Percentiles rank a stretch among this genome's conserved stretches.
Evolutionary conservation across 345 rosid genomes (phyloP).

Genomic region (Orychophragmus violaceus): DNA sequence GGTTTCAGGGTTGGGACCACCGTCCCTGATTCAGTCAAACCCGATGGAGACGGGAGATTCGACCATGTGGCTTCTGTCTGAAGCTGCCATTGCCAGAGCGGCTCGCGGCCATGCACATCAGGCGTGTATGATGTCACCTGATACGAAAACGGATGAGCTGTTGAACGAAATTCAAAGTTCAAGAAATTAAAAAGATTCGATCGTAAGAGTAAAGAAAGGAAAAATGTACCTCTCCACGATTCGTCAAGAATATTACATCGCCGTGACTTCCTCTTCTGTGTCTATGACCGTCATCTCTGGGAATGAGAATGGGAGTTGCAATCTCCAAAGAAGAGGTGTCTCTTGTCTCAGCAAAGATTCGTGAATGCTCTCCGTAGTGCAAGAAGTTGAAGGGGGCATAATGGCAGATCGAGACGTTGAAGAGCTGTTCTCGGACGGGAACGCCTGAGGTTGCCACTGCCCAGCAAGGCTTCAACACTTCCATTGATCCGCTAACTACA

Average conservation of each 20-base stretch:
- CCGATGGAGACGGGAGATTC: conserved; percentile 86
- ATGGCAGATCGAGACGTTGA: conserved; percentile 93
- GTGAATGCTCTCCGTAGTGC: conserved; percentile 70
- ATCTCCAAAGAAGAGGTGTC: conserved; percentile 73
- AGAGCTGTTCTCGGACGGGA: conserved; percentile 89
- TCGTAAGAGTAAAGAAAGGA: no score
- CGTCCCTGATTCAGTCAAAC: conserved; percentile 64
- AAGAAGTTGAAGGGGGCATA: conserved; percentile 71
- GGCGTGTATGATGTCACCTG: conserved; percentile 94
- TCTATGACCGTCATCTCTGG: conserved; percentile 72
- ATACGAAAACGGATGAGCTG: background rate
- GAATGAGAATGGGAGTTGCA: conserved; percentile 91
- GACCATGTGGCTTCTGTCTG: conserved; percentile 92
- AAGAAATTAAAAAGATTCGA: background rate
- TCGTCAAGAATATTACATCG: conserved; percentile 87
- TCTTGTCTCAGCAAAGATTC: conserved; percentile 55
- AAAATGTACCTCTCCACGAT: conserved; percentile 83
- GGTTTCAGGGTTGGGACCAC: conserved; percentile 86
- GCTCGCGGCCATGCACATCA: conserved; percentile 72
- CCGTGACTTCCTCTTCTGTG: conserved; percentile 86
- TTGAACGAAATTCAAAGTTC: background rate
- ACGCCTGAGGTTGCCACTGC: conserved; percentile 99
- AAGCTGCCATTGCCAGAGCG: conserved; percentile 73
- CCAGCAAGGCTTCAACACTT: conserved; percentile 81
- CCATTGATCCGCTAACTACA: conserved; percentile 78